Conservation (phyloP, 2,329 filamentous ascomycete genomes). For the Penicillium sp. region DNA sequence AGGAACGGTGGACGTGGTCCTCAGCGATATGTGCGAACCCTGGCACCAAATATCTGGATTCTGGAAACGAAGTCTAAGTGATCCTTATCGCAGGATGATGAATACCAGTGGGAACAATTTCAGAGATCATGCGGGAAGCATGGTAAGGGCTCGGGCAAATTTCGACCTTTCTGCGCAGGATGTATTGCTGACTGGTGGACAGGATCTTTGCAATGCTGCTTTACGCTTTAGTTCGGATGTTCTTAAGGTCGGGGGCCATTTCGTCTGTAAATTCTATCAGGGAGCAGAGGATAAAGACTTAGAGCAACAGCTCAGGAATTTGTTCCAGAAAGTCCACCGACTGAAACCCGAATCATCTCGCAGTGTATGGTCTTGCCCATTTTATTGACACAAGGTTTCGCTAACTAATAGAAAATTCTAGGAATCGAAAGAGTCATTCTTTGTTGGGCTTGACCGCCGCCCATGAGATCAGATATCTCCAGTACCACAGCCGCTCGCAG, state of each 20-base stretch:
- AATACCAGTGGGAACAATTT: constrained; percentile 90
- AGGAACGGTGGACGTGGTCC: constrained; percentile 79
- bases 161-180: background rate
- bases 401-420: constrained; percentile 35
- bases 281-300: constrained; percentile 79
- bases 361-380: constrained; percentile 54
- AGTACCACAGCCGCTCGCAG: background rate
- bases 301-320: constrained; percentile 67
- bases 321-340: constrained; percentile 77
- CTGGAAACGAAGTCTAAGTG: constrained; percentile 86
- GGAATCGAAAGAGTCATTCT: constrained; percentile 84
- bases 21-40: constrained; percentile 99
- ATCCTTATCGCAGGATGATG: constrained; percentile 98
- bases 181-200: constrained; percentile 7
- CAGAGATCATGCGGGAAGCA: constrained; percentile 86
- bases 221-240: constrained; percentile 83
- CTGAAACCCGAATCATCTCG: constrained; percentile 92
- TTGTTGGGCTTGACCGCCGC: constrained; percentile 74
- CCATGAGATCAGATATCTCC: constrained; percentile 27
- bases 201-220: constrained; percentile 89
- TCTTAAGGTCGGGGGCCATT: constrained; percentile 77
- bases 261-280: constrained; percentile 97
- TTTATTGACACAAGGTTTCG: background rate
- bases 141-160: constrained; percentile 60
- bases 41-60: constrained; percentile 79